These are phyloP conservation scores for Aureobasidium sp. DNA, from an alignment of 2,329 filamentous ascomycete genomes.

Conservation along the genomic window DNA sequence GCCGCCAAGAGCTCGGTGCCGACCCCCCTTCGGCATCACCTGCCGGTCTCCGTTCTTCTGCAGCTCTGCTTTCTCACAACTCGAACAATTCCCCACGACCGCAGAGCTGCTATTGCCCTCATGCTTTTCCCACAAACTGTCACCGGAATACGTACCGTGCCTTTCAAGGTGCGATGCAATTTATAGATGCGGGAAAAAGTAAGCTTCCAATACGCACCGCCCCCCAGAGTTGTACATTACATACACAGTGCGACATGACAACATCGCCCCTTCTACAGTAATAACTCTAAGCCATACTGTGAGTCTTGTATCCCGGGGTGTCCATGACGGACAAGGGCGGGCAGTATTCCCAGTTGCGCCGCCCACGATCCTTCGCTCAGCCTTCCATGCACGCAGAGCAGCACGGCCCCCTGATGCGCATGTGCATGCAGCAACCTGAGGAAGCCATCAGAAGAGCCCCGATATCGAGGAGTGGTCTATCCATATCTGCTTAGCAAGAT, in stretches of 20 bases:
- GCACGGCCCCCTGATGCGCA: constrained; percentile 3
- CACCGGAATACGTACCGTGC: background rate
- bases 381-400: background rate
- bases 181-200: background rate
- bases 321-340: background rate
- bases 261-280: background rate
- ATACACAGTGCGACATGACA: constrained; percentile 7
- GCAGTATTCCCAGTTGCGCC: background rate
- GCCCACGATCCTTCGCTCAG: constrained; percentile 5
- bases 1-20: background rate
- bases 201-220: constrained; percentile 1
- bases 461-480: background rate
- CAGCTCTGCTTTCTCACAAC: background rate
- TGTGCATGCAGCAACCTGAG: constrained; percentile 7
- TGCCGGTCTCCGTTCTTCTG: background rate
- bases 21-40: background rate
- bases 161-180: background rate
- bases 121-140: background rate
- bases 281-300: background rate
- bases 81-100: background rate
- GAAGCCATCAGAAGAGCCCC: background rate
- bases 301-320: background rate
- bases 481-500: background rate
- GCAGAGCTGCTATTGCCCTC: background rate
- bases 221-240: background rate